Conservation (phyloP, 305 asterid species). For the Solanum hybrid region DNA sequence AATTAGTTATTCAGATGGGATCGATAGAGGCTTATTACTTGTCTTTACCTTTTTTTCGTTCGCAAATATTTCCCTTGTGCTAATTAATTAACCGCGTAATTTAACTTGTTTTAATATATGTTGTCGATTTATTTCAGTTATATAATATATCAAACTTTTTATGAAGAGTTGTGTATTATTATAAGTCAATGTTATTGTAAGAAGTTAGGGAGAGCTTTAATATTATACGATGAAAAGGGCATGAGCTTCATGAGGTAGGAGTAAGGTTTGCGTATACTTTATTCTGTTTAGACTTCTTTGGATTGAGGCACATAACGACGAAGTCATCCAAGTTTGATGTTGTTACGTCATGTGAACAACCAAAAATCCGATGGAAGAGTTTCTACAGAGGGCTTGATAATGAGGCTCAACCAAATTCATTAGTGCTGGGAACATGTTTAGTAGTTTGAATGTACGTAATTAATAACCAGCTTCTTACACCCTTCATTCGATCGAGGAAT, state of each 20-base stretch:
- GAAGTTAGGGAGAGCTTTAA: not conserved
- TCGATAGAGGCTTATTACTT: constrained; percentile 1
- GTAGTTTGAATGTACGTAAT: no score
- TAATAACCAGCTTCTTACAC: not conserved
- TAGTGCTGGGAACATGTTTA: not conserved
- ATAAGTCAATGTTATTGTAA: not conserved
- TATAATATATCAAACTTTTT: not conserved
- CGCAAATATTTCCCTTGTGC: constrained; percentile 13
- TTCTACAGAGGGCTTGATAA: not conserved
- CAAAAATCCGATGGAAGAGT: no score
- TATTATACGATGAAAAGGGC: not conserved
- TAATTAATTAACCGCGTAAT: not conserved
- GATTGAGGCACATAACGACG: no score
- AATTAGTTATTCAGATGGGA: constrained; percentile 1
- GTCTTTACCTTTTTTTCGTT: constrained; percentile 3
- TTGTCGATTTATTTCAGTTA: not conserved
- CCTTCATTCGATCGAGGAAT: not conserved
- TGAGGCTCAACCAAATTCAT: not conserved
- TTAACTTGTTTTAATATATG: not conserved
- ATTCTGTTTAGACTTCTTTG: not conserved
- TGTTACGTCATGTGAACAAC: no score
- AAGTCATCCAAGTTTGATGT: no score
- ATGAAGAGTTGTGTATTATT: not conserved
- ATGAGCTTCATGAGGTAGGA: not conserved
- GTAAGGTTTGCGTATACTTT: not conserved